Conservation (phyloP, 805 yeast genomes). For the Priceomyces medius region DNA sequence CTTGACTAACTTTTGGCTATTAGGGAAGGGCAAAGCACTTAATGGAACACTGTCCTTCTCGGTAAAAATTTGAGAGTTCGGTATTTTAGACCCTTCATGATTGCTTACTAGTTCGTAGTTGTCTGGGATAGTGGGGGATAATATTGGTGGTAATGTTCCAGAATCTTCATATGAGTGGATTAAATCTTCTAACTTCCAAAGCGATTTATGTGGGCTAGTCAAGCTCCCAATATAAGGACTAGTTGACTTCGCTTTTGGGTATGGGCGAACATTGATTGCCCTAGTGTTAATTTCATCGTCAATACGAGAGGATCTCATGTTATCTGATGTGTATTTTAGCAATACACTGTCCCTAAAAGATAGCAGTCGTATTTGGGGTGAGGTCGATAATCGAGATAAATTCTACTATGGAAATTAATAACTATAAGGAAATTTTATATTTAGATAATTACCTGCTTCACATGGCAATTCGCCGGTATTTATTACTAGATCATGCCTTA, state of each 20-base stretch:
- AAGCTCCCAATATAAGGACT: constrained; percentile 16
- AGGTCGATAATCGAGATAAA: background rate
- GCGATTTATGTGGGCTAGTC: constrained; percentile 4
- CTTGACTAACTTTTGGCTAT: background rate
- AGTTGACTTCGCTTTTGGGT: constrained; percentile 14
- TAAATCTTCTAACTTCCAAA: constrained; percentile 44
- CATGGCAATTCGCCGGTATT: background rate
- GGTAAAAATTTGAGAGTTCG: background rate
- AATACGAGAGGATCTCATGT: constrained; percentile 34
- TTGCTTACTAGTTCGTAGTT: background rate
- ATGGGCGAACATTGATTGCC: constrained; percentile 2
- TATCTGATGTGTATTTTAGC: background rate
- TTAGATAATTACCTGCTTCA: background rate
- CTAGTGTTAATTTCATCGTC: constrained; percentile 15
- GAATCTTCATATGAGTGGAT: constrained; percentile 29
- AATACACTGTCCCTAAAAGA: background rate
- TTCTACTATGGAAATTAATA: background rate
- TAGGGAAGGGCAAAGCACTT: background rate
- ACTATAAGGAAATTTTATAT: background rate
- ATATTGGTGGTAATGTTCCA: constrained; percentile 35
- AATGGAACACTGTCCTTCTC: background rate
- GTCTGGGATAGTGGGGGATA: constrained; percentile 40
- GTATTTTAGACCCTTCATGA: background rate
- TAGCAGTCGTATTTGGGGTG: background rate
- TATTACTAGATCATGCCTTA: constrained; percentile 4